Percentiles rank a stretch among this genome's conserved stretches.
Conservation (phyloP, 805 yeast genomes). For the Nakazawaea anatomiae region DNA sequence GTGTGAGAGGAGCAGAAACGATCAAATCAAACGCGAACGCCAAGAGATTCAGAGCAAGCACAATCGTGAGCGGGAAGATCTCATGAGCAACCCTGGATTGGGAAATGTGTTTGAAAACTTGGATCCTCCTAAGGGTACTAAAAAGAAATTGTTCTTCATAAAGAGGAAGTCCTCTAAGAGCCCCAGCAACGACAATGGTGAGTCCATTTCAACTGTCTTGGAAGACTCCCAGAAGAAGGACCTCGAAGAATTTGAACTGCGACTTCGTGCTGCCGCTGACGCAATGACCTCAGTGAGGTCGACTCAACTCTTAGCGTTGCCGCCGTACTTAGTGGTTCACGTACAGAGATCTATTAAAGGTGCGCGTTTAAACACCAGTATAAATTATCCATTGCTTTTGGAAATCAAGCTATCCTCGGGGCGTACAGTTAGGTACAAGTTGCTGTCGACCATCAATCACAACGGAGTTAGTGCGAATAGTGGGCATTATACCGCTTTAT, state of each 20-base stretch:
- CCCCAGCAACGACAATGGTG: neutral
- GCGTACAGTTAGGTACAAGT: slow-evolving; percentile 36
- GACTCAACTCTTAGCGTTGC: slow-evolving; percentile 27
- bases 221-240: neutral
- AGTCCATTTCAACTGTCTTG: neutral
- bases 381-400: slow-evolving; percentile 51
- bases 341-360: slow-evolving; percentile 24
- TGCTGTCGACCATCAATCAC: slow-evolving; percentile 66
- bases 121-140: neutral
- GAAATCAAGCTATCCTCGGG: slow-evolving; percentile 36
- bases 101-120: neutral
- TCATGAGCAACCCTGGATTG: slow-evolving; percentile 9
- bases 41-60: slow-evolving; percentile 9
- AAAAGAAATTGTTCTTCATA: slow-evolving; percentile 2
- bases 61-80: slow-evolving; percentile 22
- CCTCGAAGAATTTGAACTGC: slow-evolving; percentile 8
- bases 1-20: slow-evolving; percentile 34
- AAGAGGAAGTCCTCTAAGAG: slow-evolving; percentile 9
- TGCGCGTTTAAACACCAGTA: slow-evolving; percentile 23
- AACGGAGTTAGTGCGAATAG: slow-evolving; percentile 55
- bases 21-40: slow-evolving; percentile 15
- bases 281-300: slow-evolving; percentile 23
- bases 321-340: slow-evolving; percentile 25
- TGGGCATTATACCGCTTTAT: slow-evolving; percentile 73
- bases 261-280: slow-evolving; percentile 12